Evolutionary conservation across 1,284 basidiomycete genomes (phyloP), one percentile per base, ranked within the genome.

Genomic region (Mycosarcoma maydis): DNA sequence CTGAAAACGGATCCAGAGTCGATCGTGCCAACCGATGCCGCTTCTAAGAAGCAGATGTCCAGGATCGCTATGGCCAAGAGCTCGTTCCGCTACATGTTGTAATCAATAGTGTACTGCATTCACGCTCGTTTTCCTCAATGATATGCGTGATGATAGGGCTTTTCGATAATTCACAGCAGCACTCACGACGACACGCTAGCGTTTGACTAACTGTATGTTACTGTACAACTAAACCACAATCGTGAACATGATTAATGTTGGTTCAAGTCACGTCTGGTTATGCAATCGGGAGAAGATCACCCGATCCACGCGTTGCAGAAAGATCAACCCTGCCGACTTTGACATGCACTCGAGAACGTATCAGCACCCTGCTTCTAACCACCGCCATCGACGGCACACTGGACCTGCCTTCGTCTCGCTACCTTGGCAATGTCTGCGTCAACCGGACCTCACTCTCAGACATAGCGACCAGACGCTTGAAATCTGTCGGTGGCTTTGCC

Each of bases 1-100:
- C 34, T 11, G 2, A 30, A 29, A 27, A 20, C 34, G 23, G 65
- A 68, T 20, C 33, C 50, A 9, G 58, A 56, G 20, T 44, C 40
- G 24, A 37, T 33, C 0, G 3, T 50, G 19, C 26, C 42, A 11
- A 16, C 14, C 40, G 41, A 56, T n/a, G 45, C 41, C 2, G 19
- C 30, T 20, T 38, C 51, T 17, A 59, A 58, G 49, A 62, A 54
- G 42, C 26, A 47, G 37, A 39, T 45, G 36, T 54, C 53, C 0
- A 49, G 37, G 27, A 52, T 68, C 32, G 58, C 54, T 4, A 68
- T 68, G 65, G 65, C 65, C 3, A 61, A 62, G 49, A 68, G 65
- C 37, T 49, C 53, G 32, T 68, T 68, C 58, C 54, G 65, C 8
- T 68, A 62, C 58, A 68, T 68, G 65, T 37, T 68, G 14, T 68